Percentiles rank a stretch among this genome's conserved stretches.
Conservation (phyloP, 2,329 filamentous ascomycete species). For the Daldinia sp. region DNA sequence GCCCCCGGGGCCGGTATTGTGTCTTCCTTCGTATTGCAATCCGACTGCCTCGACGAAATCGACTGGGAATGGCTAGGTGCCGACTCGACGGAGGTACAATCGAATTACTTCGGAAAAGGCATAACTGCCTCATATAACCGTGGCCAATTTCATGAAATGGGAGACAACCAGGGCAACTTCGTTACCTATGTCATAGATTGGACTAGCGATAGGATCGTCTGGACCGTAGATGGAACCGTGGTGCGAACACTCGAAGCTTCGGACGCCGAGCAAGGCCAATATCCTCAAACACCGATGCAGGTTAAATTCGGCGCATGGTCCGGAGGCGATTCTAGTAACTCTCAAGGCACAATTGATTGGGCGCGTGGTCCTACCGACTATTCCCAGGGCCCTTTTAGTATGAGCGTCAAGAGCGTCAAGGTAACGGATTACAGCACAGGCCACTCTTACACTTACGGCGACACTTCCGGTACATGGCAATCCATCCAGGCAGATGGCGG, state of each 20-base stretch:
- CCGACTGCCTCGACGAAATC: slow-evolving; percentile 92
- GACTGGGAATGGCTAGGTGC: slow-evolving; percentile 96
- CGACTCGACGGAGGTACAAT: slow-evolving; percentile 80
- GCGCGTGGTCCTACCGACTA: slow-evolving; percentile 88
- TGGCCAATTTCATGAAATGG: slow-evolving; percentile 77
- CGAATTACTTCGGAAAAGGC: slow-evolving; percentile 97
- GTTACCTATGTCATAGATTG: slow-evolving; percentile 93
- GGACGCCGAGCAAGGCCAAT: slow-evolving; percentile 76
- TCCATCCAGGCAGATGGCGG: slow-evolving; percentile 87
- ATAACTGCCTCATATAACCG: slow-evolving; percentile 86
- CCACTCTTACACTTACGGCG: slow-evolving; percentile 81
- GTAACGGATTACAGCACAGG: slow-evolving; percentile 95
- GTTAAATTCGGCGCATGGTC: slow-evolving; percentile 93
- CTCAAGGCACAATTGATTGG: slow-evolving; percentile 86
- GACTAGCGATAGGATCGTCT: slow-evolving; percentile 84
- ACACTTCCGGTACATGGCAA: slow-evolving; percentile 78
- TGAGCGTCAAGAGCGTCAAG: slow-evolving; percentile 79
- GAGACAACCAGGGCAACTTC: slow-evolving; percentile 75
- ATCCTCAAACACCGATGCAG: slow-evolving; percentile 95
- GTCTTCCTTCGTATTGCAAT: slow-evolving; percentile 89
- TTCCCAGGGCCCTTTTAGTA: slow-evolving; percentile 80
- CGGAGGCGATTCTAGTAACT: slow-evolving; percentile 84
- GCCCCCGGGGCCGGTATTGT: slow-evolving; percentile 92
- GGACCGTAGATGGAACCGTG: slow-evolving; percentile 81
- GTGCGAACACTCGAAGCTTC: slow-evolving; percentile 77